These are phyloP conservation scores for Forsythia suspensa DNA, from an alignment of 257 asterid species.

Conservation along the genomic window DNA sequence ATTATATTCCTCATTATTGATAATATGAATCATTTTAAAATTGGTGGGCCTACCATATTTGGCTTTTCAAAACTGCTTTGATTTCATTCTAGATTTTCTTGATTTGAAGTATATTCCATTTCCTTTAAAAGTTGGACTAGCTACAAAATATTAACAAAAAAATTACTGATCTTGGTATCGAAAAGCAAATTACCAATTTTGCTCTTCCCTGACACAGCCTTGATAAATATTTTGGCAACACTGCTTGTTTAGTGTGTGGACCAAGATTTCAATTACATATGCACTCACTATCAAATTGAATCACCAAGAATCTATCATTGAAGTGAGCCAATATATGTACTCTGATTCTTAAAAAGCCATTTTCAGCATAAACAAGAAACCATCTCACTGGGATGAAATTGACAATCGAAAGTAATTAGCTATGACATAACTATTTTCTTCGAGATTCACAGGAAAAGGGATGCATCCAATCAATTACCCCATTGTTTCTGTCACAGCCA, in stretches of 20 bases:
- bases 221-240: neutral
- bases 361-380: neutral
- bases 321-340: neutral
- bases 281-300: neutral
- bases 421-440: neutral
- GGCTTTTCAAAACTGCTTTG: neutral
- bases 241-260: neutral
- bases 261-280: neutral
- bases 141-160: neutral
- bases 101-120: neutral
- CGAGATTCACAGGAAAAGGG: neutral
- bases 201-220: neutral
- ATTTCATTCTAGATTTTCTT: neutral
- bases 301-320: neutral
- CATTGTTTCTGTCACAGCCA: neutral
- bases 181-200: neutral
- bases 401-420: neutral
- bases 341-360: neutral
- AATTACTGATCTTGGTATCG: neutral
- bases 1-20: neutral
- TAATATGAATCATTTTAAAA: neutral
- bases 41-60: neutral
- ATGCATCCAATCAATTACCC: constrained; percentile 8
- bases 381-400: neutral
- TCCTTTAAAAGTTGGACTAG: neutral